A percentile compares a stretch with the other conserved stretches of the same genome.
These are phyloP conservation scores for Phytophthora brassicae DNA, from an alignment of 352 stramenopile genomes.

Conservation along the genomic window DNA sequence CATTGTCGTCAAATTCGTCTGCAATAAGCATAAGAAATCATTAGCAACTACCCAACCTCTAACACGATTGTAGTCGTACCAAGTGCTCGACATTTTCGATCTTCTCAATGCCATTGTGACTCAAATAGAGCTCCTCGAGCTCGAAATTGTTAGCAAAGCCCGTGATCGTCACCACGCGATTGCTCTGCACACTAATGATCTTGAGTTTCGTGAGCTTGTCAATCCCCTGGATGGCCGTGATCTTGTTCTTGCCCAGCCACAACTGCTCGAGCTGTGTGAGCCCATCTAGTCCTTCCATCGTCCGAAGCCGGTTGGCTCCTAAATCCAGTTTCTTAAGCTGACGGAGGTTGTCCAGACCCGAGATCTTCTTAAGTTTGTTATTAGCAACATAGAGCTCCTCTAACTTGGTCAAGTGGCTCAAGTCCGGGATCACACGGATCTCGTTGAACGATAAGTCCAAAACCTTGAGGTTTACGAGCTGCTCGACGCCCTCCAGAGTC, in stretches of 20 bases:
- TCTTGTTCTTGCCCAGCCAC: constrained; percentile 99
- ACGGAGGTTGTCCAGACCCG: constrained; percentile 83
- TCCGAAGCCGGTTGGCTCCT: constrained; percentile 94
- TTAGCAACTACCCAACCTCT: neutral
- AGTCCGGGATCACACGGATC: constrained; percentile 90
- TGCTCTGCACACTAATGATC: constrained; percentile 93
- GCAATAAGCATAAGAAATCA: neutral
- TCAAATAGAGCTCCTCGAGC: constrained; percentile 98
- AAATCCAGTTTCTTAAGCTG: constrained; percentile 95
- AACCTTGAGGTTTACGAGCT: constrained; percentile 71
- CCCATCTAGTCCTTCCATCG: constrained; percentile 91
- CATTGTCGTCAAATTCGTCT: constrained; percentile 66
- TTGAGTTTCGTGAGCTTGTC: constrained; percentile 88
- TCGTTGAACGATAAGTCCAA: constrained; percentile 97
- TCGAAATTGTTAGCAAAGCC: constrained; percentile 84
- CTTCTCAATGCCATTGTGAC: constrained; percentile 95
- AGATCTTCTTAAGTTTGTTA: constrained; percentile 98
- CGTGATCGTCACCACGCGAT: constrained; percentile 93
- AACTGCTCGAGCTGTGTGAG: constrained; percentile 93
- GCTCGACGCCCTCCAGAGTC: constrained; percentile 65
- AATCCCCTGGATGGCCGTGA: constrained; percentile 90
- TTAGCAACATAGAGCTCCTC: constrained; percentile 95
- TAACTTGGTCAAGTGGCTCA: constrained; percentile 81
- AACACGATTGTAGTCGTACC: constrained; percentile 35
- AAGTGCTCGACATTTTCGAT: constrained; percentile 78